Conservation (phyloP, 805 yeast species). For the Starmerella stigmatis region DNA sequence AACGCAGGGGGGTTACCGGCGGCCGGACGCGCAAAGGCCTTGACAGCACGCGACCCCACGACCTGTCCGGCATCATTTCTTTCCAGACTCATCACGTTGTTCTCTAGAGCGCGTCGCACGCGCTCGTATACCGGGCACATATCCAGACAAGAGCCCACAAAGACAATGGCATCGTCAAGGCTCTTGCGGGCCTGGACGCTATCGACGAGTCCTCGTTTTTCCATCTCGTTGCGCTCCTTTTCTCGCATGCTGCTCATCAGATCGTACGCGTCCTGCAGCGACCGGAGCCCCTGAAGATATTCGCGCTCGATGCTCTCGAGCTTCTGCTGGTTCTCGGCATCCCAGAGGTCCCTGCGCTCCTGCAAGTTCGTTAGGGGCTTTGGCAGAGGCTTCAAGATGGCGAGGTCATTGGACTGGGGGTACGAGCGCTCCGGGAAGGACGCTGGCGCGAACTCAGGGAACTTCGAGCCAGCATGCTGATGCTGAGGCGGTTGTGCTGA, state of each 20-base stretch:
- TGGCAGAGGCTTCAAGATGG: conserved; percentile 16
- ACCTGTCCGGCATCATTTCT: conserved; percentile 51
- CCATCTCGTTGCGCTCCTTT: conserved; percentile 68
- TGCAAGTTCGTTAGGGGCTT: conserved; percentile 8
- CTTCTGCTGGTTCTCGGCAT: conserved; percentile 53
- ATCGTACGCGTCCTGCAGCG: conserved; percentile 64
- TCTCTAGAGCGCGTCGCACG: conserved; percentile 74
- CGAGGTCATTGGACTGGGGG: conserved; percentile 10
- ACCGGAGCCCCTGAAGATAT: conserved; percentile 34
- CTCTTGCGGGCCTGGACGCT: conserved; percentile 72
- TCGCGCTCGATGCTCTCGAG: conserved; percentile 45
- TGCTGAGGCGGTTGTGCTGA: not conserved
- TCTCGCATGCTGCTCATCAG: conserved; percentile 59
- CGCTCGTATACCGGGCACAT: conserved; percentile 96
- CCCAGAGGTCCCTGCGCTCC: conserved; percentile 45
- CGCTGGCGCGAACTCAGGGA: conserved; percentile 9
- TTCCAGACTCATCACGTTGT: conserved; percentile 72
- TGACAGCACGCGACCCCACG: conserved; percentile 54
- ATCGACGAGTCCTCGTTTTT: conserved; percentile 70
- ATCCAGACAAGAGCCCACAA: conserved; percentile 78
- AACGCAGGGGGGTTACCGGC: conserved; percentile 97
- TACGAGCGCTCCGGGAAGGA: conserved; percentile 3
- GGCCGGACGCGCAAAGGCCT: conserved; percentile 92
- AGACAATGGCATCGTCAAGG: conserved; percentile 76
- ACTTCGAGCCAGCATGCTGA: not conserved